A percentile compares a stretch with the other conserved stretches of the same genome.
These are phyloP conservation scores for Russula emetica DNA, from an alignment of 768 basidiomycete genomes.

Conservation along the genomic window DNA sequence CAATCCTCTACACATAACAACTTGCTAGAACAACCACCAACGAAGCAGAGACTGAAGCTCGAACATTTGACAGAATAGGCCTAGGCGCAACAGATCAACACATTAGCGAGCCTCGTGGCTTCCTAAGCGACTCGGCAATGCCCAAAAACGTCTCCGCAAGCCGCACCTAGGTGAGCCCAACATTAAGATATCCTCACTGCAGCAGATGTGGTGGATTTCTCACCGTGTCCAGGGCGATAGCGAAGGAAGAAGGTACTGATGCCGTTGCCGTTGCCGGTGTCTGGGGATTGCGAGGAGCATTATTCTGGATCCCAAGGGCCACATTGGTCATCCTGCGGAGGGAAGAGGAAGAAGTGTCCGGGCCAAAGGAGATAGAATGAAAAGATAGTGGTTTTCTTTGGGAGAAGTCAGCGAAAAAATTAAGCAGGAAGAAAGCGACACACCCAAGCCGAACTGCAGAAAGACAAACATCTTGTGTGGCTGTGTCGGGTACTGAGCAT, in stretches of 20 bases:
- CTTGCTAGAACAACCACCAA: background rate
- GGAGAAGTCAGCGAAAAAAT: background rate
- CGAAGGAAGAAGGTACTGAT: slow-evolving; percentile 36
- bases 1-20: background rate
- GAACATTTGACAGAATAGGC: no score
- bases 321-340: slow-evolving; percentile 51
- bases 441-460: slow-evolving; percentile 45
- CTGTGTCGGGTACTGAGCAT: slow-evolving; percentile 38
- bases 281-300: slow-evolving; percentile 40
- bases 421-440: background rate
- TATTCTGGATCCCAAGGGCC: slow-evolving; percentile 45
- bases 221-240: slow-evolving; percentile 37
- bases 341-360: slow-evolving; percentile 29
- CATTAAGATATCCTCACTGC: background rate
- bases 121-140: slow-evolving; percentile 54
- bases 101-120: slow-evolving; percentile 49
- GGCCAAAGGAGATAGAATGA: slow-evolving; percentile 55
- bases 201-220: background rate
- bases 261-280: background rate
- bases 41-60: background rate
- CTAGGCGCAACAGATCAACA: slow-evolving; percentile 19
- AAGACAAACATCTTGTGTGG: slow-evolving; percentile 42
- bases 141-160: slow-evolving; percentile 56
- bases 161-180: slow-evolving; percentile 38
- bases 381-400: slow-evolving; percentile 52